These are phyloP conservation scores for Fusarium begoniae DNA, from an alignment of 2,329 filamentous ascomycete genomes.

Conservation along the genomic window DNA sequence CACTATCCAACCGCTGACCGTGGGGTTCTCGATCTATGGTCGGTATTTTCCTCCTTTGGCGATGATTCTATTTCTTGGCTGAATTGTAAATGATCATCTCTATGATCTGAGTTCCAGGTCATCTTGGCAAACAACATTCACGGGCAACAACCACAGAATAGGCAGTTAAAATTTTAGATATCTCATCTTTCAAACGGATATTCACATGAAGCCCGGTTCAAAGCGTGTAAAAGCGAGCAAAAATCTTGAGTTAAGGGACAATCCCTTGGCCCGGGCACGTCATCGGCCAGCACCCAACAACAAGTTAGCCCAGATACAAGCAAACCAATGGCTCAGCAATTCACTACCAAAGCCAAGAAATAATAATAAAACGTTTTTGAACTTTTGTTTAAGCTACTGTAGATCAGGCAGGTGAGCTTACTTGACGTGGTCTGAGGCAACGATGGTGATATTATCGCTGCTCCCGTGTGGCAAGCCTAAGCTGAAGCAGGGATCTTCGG, in stretches of 20 bases:
- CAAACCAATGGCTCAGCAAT: constrained; percentile 1
- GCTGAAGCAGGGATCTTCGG: constrained; percentile 18
- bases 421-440: constrained; percentile 19
- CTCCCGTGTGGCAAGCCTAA: neutral
- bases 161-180: neutral
- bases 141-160: neutral
- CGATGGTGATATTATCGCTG: constrained; percentile 15
- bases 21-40: neutral
- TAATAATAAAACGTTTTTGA: neutral
- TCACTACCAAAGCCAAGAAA: constrained; percentile 7
- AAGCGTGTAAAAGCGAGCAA: constrained; percentile 12
- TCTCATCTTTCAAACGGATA: fast-evolving
- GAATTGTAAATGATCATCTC: constrained; percentile 1
- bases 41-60: neutral
- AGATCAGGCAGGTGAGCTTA: constrained; percentile 31
- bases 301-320: constrained; percentile 3
- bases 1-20: neutral
- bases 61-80: constrained; percentile 18
- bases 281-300: constrained; percentile 26
- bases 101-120: constrained; percentile 2
- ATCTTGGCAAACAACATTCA: neutral
- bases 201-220: neutral
- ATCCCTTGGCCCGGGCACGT: constrained; percentile 26
- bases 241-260: neutral
- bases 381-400: constrained; percentile 5